A percentile compares a stretch with the other conserved stretches of the same genome.
Evolutionary conservation across 1,139 yeast species (phyloP).

Genomic region (Suhomyces ambrosiae): DNA sequence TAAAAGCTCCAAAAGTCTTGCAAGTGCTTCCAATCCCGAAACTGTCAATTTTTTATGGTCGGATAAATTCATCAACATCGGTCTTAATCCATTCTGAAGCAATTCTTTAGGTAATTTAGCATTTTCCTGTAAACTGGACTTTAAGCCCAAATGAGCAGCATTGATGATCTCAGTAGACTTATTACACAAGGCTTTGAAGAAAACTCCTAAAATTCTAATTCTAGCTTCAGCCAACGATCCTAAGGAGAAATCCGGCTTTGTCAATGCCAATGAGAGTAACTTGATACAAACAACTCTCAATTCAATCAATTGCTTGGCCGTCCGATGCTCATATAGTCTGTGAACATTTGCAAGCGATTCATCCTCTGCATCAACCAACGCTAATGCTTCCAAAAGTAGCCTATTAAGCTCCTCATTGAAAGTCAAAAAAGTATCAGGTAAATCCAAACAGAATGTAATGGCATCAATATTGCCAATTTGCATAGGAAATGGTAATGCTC

Average conservation of each 20-base stretch:
- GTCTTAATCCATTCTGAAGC: slow-evolving; percentile 89
- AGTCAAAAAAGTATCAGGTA: slow-evolving; percentile 78
- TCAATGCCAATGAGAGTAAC: slow-evolving; percentile 78
- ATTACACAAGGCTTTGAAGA: slow-evolving; percentile 89
- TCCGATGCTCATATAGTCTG: slow-evolving; percentile 80
- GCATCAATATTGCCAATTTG: slow-evolving; percentile 98
- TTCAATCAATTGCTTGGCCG: slow-evolving; percentile 83
- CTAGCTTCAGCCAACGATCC: slow-evolving; percentile 83
- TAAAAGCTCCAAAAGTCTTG: slow-evolving; percentile 79
- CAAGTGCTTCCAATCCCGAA: slow-evolving; percentile 87
- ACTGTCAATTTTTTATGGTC: slow-evolving; percentile 91
- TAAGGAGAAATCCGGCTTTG: slow-evolving; percentile 75
- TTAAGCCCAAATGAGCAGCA: slow-evolving; percentile 89
- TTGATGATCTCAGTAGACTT: slow-evolving; percentile 85
- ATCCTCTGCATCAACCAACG: slow-evolving; percentile 96
- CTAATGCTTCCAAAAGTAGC: slow-evolving; percentile 84
- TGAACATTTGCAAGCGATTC: slow-evolving; percentile 89
- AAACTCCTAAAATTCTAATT: slow-evolving; percentile 85
- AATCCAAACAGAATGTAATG: slow-evolving; percentile 80
- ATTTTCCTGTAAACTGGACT: slow-evolving; percentile 80
- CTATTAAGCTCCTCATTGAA: slow-evolving; percentile 89
- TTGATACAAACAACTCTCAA: slow-evolving; percentile 88
- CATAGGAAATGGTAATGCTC: slow-evolving; percentile 98
- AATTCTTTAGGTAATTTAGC: slow-evolving; percentile 90
- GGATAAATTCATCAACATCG: slow-evolving; percentile 91